Base-by-base conservation (phyloP, 371 early-diverging fungal species). In the Mortierella sp. region DNA sequence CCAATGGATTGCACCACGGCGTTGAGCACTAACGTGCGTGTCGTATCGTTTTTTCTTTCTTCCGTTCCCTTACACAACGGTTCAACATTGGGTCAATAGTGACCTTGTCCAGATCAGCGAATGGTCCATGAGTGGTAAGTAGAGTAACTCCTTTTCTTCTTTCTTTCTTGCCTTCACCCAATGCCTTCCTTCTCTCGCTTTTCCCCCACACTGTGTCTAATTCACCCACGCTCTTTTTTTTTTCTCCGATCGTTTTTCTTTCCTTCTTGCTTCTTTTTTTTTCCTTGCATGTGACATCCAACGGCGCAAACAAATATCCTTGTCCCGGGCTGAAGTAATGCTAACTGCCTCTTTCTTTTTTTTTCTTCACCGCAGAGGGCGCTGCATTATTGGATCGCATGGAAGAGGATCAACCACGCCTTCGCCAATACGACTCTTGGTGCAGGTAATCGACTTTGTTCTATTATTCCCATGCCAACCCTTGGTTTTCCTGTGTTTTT, bases 341-440 rank as follows among this genome's bases (percentile, higher is more conserved):
- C 50, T 50, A 61, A 59, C 28, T 59, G 31, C 28, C 28, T 59
- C 14, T 34, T 8, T 61, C 37, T 6, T 2, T 16, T 19, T 16
- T 34, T 57, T 34, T 21, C 16, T 4, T 34, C 26, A 53, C 16
- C 14, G 21, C 48, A 84, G 85, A 84, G 78, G 85, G 85, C 11
- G 78, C 80, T 11, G 76, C 57, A 2, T 57, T 84, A 28, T 31
- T 80, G 24, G 72, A 75, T 50, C 75, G 85, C 53, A 84, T 84
- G 85, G 87, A 87, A 73, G 74, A 76, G 13, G 87, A 95, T 69
- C 90, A 91, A 59, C 95, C 95, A 46, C 86, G 87, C 19, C 83
- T 95, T 28, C 89, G 88, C 51, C 95, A 95, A 76, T 94, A 92
- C 77, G 93, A 93, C 73, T 88, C 89, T 8, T 95, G 93, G 93